Percentiles rank a stretch among this genome's conserved stretches.
Evolutionary conservation across 2,329 filamentous ascomycete species (phyloP).

Genomic region (Talaromyces sp.): DNA sequence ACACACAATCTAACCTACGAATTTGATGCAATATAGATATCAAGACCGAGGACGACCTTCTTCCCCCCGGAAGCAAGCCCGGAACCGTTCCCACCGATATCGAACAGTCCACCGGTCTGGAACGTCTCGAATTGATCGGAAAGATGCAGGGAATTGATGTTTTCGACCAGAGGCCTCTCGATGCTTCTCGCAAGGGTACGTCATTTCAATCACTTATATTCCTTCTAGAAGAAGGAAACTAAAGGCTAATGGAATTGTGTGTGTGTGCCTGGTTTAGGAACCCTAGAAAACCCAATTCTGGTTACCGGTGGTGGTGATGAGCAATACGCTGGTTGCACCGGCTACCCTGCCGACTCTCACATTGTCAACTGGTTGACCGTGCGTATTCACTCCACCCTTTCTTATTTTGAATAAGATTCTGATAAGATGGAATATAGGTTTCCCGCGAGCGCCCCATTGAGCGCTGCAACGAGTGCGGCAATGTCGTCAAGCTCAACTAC

Average conservation of each 20-base stretch:
- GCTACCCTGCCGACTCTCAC: constrained; percentile 88
- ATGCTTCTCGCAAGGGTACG: constrained; percentile 78
- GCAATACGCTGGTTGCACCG: constrained; percentile 96
- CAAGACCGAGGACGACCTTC: constrained; percentile 73
- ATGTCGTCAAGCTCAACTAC: constrained; percentile 97
- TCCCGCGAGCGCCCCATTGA: constrained; percentile 85
- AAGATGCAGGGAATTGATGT: constrained; percentile 99
- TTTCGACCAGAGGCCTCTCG: constrained; percentile 97
- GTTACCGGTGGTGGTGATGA: constrained; percentile 92
- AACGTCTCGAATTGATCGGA: constrained; percentile 96
- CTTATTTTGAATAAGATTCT: background rate
- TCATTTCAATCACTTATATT: background rate
- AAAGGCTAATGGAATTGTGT: background rate
- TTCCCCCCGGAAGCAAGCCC: constrained; percentile 73
- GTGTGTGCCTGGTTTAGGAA: constrained; percentile 52
- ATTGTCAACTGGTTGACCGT: constrained; percentile 84
- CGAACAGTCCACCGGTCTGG: constrained; percentile 93
- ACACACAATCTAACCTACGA: constrained; percentile 1
- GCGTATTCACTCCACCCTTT: constrained; percentile 33
- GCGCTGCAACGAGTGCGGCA: constrained; percentile 95
- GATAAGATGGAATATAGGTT: constrained; percentile 50
- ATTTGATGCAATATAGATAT: constrained; percentile 59
- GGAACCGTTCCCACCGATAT: constrained; percentile 90
- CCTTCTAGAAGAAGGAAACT: background rate
- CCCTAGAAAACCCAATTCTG: constrained; percentile 80